Base-by-base conservation (phyloP, 2,329 filamentous ascomycete species). In the Claviceps sp. region DNA sequence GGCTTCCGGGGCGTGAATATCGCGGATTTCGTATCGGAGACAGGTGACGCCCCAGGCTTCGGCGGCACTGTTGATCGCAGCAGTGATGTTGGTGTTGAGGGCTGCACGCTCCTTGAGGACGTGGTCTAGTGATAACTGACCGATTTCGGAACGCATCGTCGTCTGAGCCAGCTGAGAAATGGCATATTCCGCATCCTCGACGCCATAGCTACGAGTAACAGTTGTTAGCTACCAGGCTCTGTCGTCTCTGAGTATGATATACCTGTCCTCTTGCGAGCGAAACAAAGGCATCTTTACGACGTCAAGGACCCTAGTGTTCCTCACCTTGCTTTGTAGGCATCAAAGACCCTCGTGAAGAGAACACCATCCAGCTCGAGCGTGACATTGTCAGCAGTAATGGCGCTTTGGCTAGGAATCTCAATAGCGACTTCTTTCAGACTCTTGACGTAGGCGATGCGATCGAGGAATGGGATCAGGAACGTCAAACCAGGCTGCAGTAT, bases 91-190 rank as follows among this genome's bases (percentile, higher is more conserved):
- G 58, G 82, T 89, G 75, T 98, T 98, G 59, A 98, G 83, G 20
- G 89, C 88, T 3, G 90, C 88, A 57, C 93, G 88, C 76, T 98
- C 93, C 68, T 97, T 97, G 54, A 98, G 79, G 45, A 98, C 93
- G 70, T 98, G 91, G 70, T 98, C 93, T 61, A 98, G 85, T 1
- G 88, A 87, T 55, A 98, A 78, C 69, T 97, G 93, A 58, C 93
- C 93, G 62, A 98, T 98, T 70, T 98, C 93, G 63, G 86, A 94
- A 62, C 93, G 88, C 93, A 98, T 98, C 0, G 93, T 97, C 11
- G 93, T 98, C 72, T 98, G 93, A 16, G 93, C 93, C 47, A 98
- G 84, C 67, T 98, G 93, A 8, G 88, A 93, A 66, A 98, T 97
- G 68, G 93, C 93, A 69, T 98, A 98, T 68, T 98, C 93, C 56